A percentile compares a stretch with the other conserved stretches of the same genome.
These are phyloP conservation scores for Volvox africanus DNA, from an alignment of 139 green algal genomes.

Conservation along the genomic window DNA sequence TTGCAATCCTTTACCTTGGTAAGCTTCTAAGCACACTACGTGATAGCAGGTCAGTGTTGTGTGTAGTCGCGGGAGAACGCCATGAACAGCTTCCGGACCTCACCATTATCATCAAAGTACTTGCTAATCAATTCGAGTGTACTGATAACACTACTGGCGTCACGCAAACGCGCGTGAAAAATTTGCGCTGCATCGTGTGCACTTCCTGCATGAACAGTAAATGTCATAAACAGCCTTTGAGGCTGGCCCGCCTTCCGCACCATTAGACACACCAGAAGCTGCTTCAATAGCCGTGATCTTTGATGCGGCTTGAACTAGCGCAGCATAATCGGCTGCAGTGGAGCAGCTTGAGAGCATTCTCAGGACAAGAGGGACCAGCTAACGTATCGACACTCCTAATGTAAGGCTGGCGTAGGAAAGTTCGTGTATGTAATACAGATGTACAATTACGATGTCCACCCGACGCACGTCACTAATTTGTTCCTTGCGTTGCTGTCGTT, in stretches of 20 bases:
- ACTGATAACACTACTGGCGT: not conserved
- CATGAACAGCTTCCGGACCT: not conserved
- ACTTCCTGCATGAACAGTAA: not conserved
- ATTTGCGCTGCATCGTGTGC: not conserved
- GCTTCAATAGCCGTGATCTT: not conserved
- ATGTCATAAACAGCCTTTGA: not conserved
- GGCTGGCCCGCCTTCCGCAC: not conserved
- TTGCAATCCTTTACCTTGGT: not conserved
- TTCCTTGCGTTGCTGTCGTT: no score
- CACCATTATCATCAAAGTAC: conserved; percentile 25
- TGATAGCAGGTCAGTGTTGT: not conserved
- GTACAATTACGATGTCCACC: no score
- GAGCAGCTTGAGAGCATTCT: no score
- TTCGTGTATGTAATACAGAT: no score
- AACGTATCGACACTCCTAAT: no score
- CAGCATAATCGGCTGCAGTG: not conserved
- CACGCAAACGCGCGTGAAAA: not conserved
- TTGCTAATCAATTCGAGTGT: conserved; percentile 2
- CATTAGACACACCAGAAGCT: not conserved
- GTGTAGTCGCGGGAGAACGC: not conserved
- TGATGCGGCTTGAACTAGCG: not conserved
- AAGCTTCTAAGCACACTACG: conserved; percentile 25
- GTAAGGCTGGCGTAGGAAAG: no score
- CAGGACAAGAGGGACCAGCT: no score
- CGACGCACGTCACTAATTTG: no score